Percentiles rank a stretch among this genome's conserved stretches.
Evolutionary conservation across 2,329 filamentous ascomycete genomes (phyloP).

Genomic region (Trichoderma arundinaceum): DNA sequence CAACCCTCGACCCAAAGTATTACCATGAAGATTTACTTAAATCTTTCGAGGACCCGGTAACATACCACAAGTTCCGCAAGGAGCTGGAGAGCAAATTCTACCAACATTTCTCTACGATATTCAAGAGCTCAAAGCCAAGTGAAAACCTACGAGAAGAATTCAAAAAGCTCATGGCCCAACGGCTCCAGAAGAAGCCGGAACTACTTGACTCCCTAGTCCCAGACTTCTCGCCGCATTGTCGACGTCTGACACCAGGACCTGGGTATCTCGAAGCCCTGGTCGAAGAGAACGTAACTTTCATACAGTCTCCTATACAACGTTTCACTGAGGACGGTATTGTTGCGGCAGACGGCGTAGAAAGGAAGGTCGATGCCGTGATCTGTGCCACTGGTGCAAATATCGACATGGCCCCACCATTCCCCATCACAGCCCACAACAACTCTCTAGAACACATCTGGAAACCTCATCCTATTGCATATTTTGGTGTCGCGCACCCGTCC

Average conservation of each 20-base stretch:
- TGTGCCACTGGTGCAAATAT: constrained; percentile 71
- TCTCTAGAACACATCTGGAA: too few relatives aligned
- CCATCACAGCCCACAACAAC: too few relatives aligned
- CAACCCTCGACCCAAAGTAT: too few relatives aligned
- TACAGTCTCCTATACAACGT: constrained; percentile 60
- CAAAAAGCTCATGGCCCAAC: too few relatives aligned
- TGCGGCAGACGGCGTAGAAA: constrained; percentile 49
- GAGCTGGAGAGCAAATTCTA: too few relatives aligned
- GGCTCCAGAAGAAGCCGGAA: too few relatives aligned
- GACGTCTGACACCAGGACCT: constrained; percentile 54
- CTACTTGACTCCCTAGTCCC: constrained; percentile 6
- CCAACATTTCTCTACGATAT: too few relatives aligned
- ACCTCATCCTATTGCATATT: constrained; percentile 66
- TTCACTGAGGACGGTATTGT: constrained; percentile 53
- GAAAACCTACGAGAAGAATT: too few relatives aligned
- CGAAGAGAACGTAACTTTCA: constrained; percentile 65
- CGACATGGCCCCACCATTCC: constrained; percentile 62
- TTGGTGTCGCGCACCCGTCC: too few relatives aligned
- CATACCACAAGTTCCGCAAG: too few relatives aligned
- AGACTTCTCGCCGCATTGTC: constrained; percentile 3
- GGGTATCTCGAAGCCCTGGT: constrained; percentile 70
- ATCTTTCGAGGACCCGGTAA: too few relatives aligned
- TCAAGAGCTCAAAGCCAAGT: constrained; percentile 59
- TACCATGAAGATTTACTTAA: too few relatives aligned
- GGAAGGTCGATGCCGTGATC: constrained; percentile 68